phyloP scores from a whole-genome alignment of 768 basidiomycete genomes.

The Boletus reticuloceps region DNA sequence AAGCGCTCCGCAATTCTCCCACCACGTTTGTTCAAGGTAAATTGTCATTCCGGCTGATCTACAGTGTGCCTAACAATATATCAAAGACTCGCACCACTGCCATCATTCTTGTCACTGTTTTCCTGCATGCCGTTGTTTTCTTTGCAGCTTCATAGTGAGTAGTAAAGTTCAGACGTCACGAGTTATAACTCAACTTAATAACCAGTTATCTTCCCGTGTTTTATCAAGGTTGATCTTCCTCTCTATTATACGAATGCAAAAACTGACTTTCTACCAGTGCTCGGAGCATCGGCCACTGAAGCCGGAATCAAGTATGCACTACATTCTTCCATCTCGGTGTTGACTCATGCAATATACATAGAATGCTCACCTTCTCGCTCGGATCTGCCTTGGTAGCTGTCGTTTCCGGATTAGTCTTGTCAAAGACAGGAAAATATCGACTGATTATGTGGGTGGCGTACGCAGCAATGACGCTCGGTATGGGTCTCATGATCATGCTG shows the following conservation, averaged over 20 bases:
- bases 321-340: not conserved
- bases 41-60: not conserved
- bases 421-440: slow-evolving; percentile 58
- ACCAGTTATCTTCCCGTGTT: slow-evolving; percentile 66
- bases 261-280: slow-evolving; percentile 33
- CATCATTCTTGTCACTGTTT: slow-evolving; percentile 52
- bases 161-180: not conserved
- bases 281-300: slow-evolving; percentile 70
- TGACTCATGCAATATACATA: slow-evolving; percentile 22
- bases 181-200: not conserved
- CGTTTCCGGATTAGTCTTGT: slow-evolving; percentile 53
- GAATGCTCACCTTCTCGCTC: slow-evolving; percentile 75
- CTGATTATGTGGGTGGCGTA: slow-evolving; percentile 61
- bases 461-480: slow-evolving; percentile 56
- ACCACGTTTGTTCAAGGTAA: slow-evolving; percentile 68
- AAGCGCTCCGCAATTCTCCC: slow-evolving; percentile 69
- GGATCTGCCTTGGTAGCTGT: slow-evolving; percentile 54
- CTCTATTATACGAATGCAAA: not conserved
- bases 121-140: slow-evolving; percentile 65
- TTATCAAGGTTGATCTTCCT: slow-evolving; percentile 47
- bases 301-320: slow-evolving; percentile 59
- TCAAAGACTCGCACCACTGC: slow-evolving; percentile 69
- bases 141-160: slow-evolving; percentile 42
- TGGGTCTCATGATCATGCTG: slow-evolving; percentile 74
- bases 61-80: not conserved